Base-by-base conservation (phyloP, 2,329 filamentous ascomycete species). In the Mycosphaerella arachidis region DNA sequence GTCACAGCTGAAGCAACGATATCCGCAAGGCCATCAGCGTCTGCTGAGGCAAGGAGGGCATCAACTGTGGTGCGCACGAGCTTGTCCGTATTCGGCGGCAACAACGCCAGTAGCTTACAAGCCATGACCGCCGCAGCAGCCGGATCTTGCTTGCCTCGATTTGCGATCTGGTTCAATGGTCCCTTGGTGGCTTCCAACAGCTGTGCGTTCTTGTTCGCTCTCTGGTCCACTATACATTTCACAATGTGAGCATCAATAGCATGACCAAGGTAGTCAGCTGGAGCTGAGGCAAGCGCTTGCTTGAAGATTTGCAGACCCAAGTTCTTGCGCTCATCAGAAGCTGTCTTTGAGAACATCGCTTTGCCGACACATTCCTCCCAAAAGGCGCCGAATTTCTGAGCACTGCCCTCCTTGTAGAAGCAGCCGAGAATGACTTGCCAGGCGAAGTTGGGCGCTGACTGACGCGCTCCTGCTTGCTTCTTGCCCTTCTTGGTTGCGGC, bases 281-380 rank as follows among this genome's bases (percentile, higher is more conserved):
- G 71, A 68, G 77, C 77, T 40, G 77, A 79, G 33, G 79, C 77
- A 4, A 97, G 77, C 67, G 92, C 84, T 70, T 88, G 90, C 68
- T 88, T 86, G 69, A 97, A 91, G 2, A 97, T 83, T 69, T 92
- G 86, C 75, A 97, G 93, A 0, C 94, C 94, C 74, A 91, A 92
- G 70, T 91, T 91, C 75, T 97, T 97, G 58, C 95, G 89, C 67
- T 92, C 91, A 48, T 92, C 86, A 1, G 92, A 95, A 7, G 92
- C 88, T 10, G 84, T 86, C 58, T 88, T 85, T 6, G 90, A 88
- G 72, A 97, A 97, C 3, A 97, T 81, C 8, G 89, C 88, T 71
- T 93, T 90, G 74, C 97, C 92, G 61, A 97, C 87, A 58, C 90
- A 87, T 48, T 91, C 86, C 45, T 84, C 85, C 92, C 93, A 97